Conservation (phyloP, 345 rosid species). For the Nephelium lappaceum region DNA sequence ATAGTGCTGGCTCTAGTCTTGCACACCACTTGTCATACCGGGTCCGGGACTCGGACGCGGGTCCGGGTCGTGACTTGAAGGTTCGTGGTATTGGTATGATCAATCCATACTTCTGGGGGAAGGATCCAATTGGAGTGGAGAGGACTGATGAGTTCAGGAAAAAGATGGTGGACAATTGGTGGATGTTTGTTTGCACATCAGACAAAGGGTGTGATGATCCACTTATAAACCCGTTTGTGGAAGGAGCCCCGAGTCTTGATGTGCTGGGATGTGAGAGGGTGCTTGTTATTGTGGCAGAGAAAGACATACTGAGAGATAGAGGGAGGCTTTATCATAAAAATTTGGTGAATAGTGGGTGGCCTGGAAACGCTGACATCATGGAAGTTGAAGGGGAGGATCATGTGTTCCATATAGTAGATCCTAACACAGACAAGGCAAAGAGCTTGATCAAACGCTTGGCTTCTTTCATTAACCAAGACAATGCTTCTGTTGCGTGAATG, state of each 20-base stretch:
- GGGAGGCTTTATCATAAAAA: conserved; percentile 58
- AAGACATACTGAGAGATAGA: conserved; percentile 61
- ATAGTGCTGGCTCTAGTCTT: conserved; percentile 78
- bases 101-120: conserved; percentile 74
- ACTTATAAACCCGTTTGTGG: conserved; percentile 68
- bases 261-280: conserved; percentile 54
- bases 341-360: conserved; percentile 52
- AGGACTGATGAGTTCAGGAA: conserved; percentile 39
- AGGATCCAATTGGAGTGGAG: conserved; percentile 63
- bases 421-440: conserved; percentile 48
- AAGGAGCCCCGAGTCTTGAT: conserved; percentile 47
- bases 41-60: conserved; percentile 25
- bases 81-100: conserved; percentile 69
- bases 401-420: conserved; percentile 68
- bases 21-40: conserved; percentile 63
- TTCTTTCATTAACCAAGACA: conserved; percentile 41
- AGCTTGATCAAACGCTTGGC: conserved; percentile 48
- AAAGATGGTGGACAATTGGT: conserved; percentile 78
- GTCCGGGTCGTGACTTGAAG: conserved; percentile 24
- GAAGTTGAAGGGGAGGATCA: conserved; percentile 70
- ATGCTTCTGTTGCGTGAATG: conserved; percentile 6
- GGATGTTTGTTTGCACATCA: conserved; percentile 70
- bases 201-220: conserved; percentile 76
- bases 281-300: conserved; percentile 60
- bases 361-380: conserved; percentile 52